Percentiles rank a stretch among this genome's conserved stretches.
Conservation (phyloP, 2,329 filamentous ascomycete genomes). For the Colletotrichum simmondsii region DNA sequence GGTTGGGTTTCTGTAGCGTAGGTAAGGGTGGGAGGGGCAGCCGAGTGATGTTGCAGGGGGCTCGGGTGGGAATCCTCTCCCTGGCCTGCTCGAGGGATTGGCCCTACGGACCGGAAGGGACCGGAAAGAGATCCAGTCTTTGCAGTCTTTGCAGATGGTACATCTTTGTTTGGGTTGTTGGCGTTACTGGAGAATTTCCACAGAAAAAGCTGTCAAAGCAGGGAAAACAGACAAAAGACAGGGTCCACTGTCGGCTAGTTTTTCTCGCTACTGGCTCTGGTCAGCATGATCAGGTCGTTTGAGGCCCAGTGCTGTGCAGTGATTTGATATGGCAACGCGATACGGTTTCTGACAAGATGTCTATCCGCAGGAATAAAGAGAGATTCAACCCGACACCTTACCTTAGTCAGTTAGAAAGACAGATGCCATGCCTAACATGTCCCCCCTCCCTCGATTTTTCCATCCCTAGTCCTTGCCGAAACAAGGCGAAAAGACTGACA, state of each 20-base stretch:
- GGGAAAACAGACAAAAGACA: neutral
- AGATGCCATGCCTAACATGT: neutral
- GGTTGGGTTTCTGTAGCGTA: neutral
- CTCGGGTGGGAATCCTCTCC: neutral
- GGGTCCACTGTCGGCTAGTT: neutral
- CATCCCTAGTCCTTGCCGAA: neutral
- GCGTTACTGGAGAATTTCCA: constrained; percentile 1
- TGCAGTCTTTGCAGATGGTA: neutral
- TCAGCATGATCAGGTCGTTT: no score
- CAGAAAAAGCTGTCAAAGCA: constrained; percentile 19
- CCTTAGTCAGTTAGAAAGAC: neutral
- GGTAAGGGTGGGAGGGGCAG: neutral
- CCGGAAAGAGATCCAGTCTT: neutral
- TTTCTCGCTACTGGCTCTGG: neutral
- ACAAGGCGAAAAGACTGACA: neutral
- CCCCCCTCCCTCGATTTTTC: neutral
- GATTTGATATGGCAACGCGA: neutral
- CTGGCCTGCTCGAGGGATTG: neutral
- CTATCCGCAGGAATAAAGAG: neutral
- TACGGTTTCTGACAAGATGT: neutral
- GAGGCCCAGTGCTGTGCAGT: neutral
- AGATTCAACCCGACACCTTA: neutral
- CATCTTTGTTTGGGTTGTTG: neutral
- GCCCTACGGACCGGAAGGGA: constrained; percentile 11
- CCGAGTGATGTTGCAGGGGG: neutral